phyloP scores from a whole-genome alignment of 352 stramenopile genomes.

The Phytopythium helicoides region DNA sequence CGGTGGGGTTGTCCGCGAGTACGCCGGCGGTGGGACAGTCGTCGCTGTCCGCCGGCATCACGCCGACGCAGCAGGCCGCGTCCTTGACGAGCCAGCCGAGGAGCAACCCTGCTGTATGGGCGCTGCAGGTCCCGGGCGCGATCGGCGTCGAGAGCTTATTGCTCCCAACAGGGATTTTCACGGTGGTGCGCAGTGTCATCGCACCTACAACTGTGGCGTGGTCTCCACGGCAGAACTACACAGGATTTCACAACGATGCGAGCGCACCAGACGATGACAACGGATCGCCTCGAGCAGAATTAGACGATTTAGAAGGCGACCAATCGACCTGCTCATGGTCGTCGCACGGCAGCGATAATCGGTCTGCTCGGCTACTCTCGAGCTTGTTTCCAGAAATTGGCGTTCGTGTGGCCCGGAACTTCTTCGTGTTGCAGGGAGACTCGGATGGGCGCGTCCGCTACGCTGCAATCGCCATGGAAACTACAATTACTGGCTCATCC shows the following conservation, averaged over 20 bases:
- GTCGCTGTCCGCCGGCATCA: constrained; percentile 1
- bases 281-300: constrained; percentile 17
- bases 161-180: constrained; percentile 11
- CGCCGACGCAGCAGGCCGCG: constrained; percentile 1
- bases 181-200: constrained; percentile 47
- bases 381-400: constrained; percentile 23
- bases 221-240: too few species aligned
- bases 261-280: constrained; percentile 1
- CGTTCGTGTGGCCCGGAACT: background rate
- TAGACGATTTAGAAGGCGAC: constrained; percentile 63
- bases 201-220: constrained; percentile 34
- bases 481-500: background rate
- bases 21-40: background rate
- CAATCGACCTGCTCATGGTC: constrained; percentile 48
- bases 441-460: constrained; percentile 48
- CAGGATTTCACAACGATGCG: background rate
- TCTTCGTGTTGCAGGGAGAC: constrained; percentile 60
- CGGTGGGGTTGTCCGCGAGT: background rate
- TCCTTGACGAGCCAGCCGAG: background rate
- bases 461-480: constrained; percentile 12
- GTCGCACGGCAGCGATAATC: constrained; percentile 12
- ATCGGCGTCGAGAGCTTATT: constrained; percentile 16
- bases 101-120: constrained; percentile 8
- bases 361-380: constrained; percentile 13
- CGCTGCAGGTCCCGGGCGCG: constrained; percentile 40